Evolutionary conservation across 768 basidiomycete species (phyloP).

Genomic region (Pholiota conissans): DNA sequence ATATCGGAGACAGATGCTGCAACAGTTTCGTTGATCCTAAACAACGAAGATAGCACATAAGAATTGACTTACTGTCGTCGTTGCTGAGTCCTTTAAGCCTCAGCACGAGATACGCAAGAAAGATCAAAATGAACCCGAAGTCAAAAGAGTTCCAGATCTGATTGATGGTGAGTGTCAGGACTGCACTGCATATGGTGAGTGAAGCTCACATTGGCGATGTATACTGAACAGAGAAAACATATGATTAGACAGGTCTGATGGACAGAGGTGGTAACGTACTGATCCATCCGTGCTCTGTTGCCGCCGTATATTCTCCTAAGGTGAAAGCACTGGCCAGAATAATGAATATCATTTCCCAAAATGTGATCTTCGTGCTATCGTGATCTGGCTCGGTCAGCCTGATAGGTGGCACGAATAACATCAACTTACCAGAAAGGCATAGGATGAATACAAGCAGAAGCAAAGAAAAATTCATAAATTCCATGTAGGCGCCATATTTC

Average conservation of each 20-base stretch:
- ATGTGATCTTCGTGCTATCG: constrained; percentile 47
- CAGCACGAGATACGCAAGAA: constrained; percentile 64
- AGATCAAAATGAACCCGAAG: constrained; percentile 69
- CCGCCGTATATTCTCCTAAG: constrained; percentile 85
- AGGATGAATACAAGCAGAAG: constrained; percentile 71
- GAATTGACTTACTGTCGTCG: constrained; percentile 45
- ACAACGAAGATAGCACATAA: constrained; percentile 1
- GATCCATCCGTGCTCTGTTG: constrained; percentile 85
- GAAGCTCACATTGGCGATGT: constrained; percentile 71
- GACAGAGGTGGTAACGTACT: constrained; percentile 47
- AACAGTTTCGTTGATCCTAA: not conserved
- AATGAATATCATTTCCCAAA: constrained; percentile 74
- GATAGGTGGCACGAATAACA: not conserved
- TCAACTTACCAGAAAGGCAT: constrained; percentile 67
- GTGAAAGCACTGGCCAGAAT: constrained; percentile 77
- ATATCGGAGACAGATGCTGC: constrained; percentile 52
- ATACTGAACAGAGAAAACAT: constrained; percentile 43
- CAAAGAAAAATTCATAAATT: constrained; percentile 74
- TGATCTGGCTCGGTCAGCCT: constrained; percentile 44
- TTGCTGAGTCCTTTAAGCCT: constrained; percentile 62
- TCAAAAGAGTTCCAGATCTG: constrained; percentile 94
- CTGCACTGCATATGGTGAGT: not conserved
- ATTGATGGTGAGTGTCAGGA: constrained; percentile 2
- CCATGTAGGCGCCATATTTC: constrained; percentile 72
- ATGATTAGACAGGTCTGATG: not conserved